Base-by-base conservation (phyloP, 1,139 yeast genomes). In the Saccharomyces hybrid region DNA sequence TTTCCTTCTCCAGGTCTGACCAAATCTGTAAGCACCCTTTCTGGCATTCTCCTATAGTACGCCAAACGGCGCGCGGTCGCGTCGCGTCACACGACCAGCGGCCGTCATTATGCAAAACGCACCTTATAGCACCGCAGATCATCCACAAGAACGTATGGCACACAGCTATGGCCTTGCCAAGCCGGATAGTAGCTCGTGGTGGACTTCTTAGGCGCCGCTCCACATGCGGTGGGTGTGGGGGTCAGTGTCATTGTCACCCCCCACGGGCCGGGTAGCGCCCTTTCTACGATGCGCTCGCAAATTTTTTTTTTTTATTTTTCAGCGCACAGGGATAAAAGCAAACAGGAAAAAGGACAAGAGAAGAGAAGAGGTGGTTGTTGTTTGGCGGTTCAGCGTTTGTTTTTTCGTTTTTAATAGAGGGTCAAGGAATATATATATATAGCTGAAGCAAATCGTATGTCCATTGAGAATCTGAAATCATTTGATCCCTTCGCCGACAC, bases 401-500 rank as follows among this genome's bases (percentile, higher is more conserved):
- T 20, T 20, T 20, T 20, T 20, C 23, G 23, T 20, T 5, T n/a
- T 38, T 38, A 1, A 16, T 3, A 5, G 20, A 9, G 20, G 44
- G 44, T 9, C n/a, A 38, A 38, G 44, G 44, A 38, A 38, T 38
- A 38, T 38, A 38, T 9, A 8, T 16, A 38, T 38, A 38, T 38
- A 38, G 44, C 44, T 38, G 44, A 38, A 38, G 44, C 44, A 38
- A 38, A 38, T 38, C 44, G 58, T 58, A 68, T 66, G 70, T 89
- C 96, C 78, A 88, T 91, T 84, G 95, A 91, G 81, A 91, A 91
- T 83, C 84, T 93, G 78, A 91, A 87, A 82, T 85, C 96, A 67
- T 91, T 91, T 82, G 96, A 93, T 79, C 99, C 99, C 65, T 93
- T 93, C 85, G 97, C 98, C 84, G 99, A 93, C 76, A 91, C 97